These are phyloP conservation scores for Lyophyllum decastes DNA, from an alignment of 768 basidiomycete species.

Conservation along the genomic window DNA sequence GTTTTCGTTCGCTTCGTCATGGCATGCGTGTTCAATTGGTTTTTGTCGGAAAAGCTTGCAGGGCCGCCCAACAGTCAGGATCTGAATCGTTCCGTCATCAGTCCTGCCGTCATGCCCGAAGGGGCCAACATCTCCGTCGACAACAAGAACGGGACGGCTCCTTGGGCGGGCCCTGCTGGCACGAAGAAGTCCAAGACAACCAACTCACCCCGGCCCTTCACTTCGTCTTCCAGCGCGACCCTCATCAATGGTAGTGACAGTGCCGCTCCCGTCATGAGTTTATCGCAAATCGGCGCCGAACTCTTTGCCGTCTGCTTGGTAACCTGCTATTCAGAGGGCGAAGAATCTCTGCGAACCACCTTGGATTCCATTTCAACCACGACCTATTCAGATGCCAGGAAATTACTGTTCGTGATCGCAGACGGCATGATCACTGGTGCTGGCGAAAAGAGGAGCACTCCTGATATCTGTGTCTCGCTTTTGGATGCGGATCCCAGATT, in stretches of 20 bases:
- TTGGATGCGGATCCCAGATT: constrained; percentile 94
- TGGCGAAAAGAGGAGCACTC: constrained; percentile 94
- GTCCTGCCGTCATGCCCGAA: constrained; percentile 94
- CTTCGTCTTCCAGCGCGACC: constrained; percentile 57
- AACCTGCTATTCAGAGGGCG: constrained; percentile 97
- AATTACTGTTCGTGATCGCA: constrained; percentile 91
- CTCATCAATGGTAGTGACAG: constrained; percentile 49
- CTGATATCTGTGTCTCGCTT: constrained; percentile 92
- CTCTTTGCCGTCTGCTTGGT: constrained; percentile 94
- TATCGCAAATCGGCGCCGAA: constrained; percentile 92
- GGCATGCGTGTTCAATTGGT: constrained; percentile 98
- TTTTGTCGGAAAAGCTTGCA: constrained; percentile 81
- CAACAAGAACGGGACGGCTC: constrained; percentile 89
- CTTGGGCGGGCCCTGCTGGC: constrained; percentile 75
- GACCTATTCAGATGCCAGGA: constrained; percentile 88
- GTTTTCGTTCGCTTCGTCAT: constrained; percentile 92
- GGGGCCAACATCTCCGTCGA: constrained; percentile 94
- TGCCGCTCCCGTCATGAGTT: constrained; percentile 70
- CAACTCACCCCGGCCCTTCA: constrained; percentile 51
- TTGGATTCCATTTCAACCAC: constrained; percentile 92
- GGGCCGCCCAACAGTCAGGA: constrained; percentile 71
- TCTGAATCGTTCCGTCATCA: constrained; percentile 82
- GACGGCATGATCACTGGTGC: constrained; percentile 99
- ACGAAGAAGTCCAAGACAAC: constrained; percentile 49
- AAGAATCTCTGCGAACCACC: constrained; percentile 88